Base-by-base conservation (phyloP, 805 yeast genomes). In the Pichia nanzhaoensis region DNA sequence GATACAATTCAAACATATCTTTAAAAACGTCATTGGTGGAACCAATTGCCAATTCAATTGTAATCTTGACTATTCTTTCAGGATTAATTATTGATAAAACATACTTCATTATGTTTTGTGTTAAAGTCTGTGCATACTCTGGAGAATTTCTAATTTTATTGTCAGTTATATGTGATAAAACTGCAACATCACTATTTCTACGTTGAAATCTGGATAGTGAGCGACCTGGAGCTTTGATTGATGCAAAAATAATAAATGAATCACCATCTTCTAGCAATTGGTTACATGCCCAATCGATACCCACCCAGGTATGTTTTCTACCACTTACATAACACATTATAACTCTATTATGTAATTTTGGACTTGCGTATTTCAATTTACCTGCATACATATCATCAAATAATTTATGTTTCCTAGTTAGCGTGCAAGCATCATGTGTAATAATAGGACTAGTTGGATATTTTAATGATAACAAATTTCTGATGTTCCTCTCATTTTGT, bases 271-370 rank as follows among this genome's bases (percentile, higher is more conserved):
- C 78, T 3, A 82, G 61, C 12, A 82, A 63, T 35, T 69, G 65
- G 39, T 68, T 69, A 44, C 84, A 62, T 6, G 77, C 66, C 81
- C 85, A 85, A 59, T 85, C 95, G 22, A 85, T 61, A 1, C 88
- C 80, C 10, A 83, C 87, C 95, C 95, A 85, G 0, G 93, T 82
- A 64, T 84, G 91, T 45, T 67, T 71, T 48, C 91, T 66, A 3
- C 88, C 95, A 52, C 80, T 71, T 27, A 85, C 67, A 56, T 83
- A 83, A 24, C 82, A 78, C 58, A 84, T 56, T 5, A 84, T 67
- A 1, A 73, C 72, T 54, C 89, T 67, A 33, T 68, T 66, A 0
- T 79, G 78, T 37, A 78, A 59, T 37, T 55, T 55, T 0, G 71
- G 68, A 14, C 51, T 51, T 6, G 38, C 30, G 17, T 61, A 56